Evolutionary conservation across 2,329 filamentous ascomycete genomes (phyloP).

Genomic region (Aspergillus fijiensis): DNA sequence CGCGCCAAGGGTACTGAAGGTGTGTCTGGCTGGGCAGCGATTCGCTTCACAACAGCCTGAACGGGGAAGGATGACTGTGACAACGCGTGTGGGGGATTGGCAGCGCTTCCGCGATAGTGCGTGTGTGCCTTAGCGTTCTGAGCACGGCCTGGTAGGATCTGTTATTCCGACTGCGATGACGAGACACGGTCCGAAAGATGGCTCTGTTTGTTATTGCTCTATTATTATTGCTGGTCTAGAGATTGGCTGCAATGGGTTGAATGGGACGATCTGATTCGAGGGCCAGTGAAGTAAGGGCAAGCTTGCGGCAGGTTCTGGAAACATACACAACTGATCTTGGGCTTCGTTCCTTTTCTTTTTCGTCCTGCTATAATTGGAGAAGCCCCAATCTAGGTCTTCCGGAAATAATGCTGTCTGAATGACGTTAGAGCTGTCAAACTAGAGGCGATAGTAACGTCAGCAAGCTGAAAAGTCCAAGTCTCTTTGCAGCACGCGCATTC

Average conservation of each 20-base stretch:
- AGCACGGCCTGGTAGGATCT: constrained; percentile 25
- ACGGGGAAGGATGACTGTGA: constrained; percentile 21
- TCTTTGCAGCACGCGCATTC: constrained; percentile 5
- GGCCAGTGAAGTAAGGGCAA: constrained; percentile 11
- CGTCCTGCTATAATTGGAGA: constrained; percentile 5
- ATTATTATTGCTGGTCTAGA: background rate
- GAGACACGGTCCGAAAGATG: constrained; percentile 19
- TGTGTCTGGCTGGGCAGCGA: constrained; percentile 40
- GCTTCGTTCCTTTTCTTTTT: constrained; percentile 4
- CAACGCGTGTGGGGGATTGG: constrained; percentile 33
- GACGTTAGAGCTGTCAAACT: constrained; percentile 21
- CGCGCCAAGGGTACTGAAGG: constrained; percentile 24
- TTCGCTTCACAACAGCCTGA: constrained; percentile 39
- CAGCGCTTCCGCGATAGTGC: constrained; percentile 28
- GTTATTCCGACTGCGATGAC: constrained; percentile 20
- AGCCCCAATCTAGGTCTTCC: constrained; percentile 16
- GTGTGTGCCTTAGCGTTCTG: constrained; percentile 27
- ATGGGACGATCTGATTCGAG: constrained; percentile 8
- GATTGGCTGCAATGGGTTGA: constrained; percentile 7
- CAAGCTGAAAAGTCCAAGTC: constrained; percentile 17
- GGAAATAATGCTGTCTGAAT: constrained; percentile 8
- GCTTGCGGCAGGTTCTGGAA: constrained; percentile 11
- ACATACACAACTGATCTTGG: background rate
- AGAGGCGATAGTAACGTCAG: constrained; percentile 28
- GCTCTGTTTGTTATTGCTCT: constrained; percentile 9